Base-by-base conservation (phyloP, 2,329 filamentous ascomycete species). In the Aureobasidium lini region DNA sequence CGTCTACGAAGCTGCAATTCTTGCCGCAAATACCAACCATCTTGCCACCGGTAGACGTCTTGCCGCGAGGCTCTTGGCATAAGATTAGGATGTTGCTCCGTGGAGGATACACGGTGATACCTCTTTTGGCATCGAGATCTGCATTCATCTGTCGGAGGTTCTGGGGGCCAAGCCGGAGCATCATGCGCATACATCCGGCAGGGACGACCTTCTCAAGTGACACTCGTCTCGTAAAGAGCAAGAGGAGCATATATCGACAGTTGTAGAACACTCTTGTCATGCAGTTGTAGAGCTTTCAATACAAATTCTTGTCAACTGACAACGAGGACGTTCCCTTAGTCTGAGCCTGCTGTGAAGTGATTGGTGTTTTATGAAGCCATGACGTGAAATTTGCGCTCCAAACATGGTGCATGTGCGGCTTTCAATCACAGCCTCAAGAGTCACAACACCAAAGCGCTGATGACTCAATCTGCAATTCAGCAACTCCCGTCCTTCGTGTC, bases 91-190 rank as follows among this genome's bases (percentile, higher is more conserved):
- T 52, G 13, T 31, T 31, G 48, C 48, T 52, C 48, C 18, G 48
- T 39, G 48, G 36, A 40, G 9, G 1, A 52, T 40, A 23, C 23
- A 23, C 23, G 23, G 23, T 23, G 23, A 23, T 23, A 36, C 36
- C 23, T 10, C 16, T 39, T 52, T 52, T 39, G 48, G 48, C 23
- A 40, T 16, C 23, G 18, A 10, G 50, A 54, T 54, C 50, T 42
- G 37, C 50, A 43, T 9, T 43, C n/a, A 54, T 42, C 11, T 52
- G 18, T 52, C 34, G 36, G 34, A 7, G 39, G 34, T 52, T 54
- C 37, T 54, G n/a, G 28, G 42, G 16, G 50, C 50, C 50, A 54
- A 54, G 50, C 50, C 50, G 50, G 50, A 54, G 48, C 29, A 23
- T 11, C 16, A n/a, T 23, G 50, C 10, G 28, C 28, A 7, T 43